Conservation (phyloP, 805 yeast genomes). For the Zygoascus biomembranicola region DNA sequence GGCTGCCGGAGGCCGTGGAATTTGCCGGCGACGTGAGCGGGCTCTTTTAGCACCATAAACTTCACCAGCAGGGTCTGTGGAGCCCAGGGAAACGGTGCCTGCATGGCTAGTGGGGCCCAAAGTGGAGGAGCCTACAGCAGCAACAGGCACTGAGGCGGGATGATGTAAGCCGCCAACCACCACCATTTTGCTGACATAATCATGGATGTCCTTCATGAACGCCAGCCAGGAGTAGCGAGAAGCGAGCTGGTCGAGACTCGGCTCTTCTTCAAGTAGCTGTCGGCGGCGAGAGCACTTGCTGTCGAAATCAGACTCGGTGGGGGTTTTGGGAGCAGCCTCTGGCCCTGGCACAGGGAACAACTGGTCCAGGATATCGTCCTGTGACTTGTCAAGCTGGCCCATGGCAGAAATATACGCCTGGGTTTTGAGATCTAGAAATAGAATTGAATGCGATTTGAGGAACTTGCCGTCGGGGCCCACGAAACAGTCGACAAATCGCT, state of each 20-base stretch:
- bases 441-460: slow-evolving; percentile 69
- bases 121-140: neutral
- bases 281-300: slow-evolving; percentile 65
- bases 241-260: slow-evolving; percentile 44
- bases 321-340: slow-evolving; percentile 35
- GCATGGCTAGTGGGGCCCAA: neutral
- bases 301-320: slow-evolving; percentile 74
- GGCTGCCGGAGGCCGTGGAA: neutral
- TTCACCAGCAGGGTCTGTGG: neutral
- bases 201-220: slow-evolving; percentile 70
- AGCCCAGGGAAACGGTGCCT: neutral
- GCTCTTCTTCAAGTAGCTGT: slow-evolving; percentile 42
- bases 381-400: slow-evolving; percentile 49
- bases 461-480: slow-evolving; percentile 65
- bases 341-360: slow-evolving; percentile 53
- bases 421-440: slow-evolving; percentile 82
- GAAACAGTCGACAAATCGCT: slow-evolving; percentile 76
- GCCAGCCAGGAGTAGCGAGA: slow-evolving; percentile 80
- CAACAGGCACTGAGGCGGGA: neutral
- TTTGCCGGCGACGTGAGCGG: neutral
- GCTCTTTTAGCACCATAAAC: neutral
- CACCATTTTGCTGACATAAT: slow-evolving; percentile 42
- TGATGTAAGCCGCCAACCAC: neutral
- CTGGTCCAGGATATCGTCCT: slow-evolving; percentile 61
- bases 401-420: slow-evolving; percentile 91